phyloP scores from a whole-genome alignment of 139 green algal genomes.

The Micractinium sp. region DNA sequence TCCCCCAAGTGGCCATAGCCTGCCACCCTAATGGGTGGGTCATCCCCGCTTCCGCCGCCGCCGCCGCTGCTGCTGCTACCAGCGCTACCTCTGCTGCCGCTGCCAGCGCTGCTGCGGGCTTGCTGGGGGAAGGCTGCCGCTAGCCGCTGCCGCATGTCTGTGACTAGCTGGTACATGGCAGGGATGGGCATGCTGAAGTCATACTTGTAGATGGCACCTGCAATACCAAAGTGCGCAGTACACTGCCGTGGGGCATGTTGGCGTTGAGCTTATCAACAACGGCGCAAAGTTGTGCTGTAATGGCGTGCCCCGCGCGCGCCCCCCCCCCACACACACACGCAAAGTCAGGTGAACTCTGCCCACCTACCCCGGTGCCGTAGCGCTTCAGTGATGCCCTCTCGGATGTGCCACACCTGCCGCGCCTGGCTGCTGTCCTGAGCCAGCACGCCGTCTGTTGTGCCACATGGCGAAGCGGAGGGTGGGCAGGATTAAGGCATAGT shows the following conservation, averaged over 20 bases:
- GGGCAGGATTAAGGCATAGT: too few species aligned
- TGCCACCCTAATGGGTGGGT: constrained; percentile 63
- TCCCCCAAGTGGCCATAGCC: constrained; percentile 98
- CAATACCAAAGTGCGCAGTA: not conserved
- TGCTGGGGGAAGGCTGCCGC: constrained; percentile 25
- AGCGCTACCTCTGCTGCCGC: not conserved
- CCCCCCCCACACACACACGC: too few species aligned
- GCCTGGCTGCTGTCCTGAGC: constrained; percentile 76
- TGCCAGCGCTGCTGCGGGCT: not conserved
- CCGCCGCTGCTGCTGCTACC: not conserved
- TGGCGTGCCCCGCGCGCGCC: not conserved
- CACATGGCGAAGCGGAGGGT: not conserved
- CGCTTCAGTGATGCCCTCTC: constrained; percentile 90
- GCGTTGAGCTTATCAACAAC: too few species aligned
- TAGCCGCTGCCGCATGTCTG: constrained; percentile 73
- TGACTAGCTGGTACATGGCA: constrained; percentile 86
- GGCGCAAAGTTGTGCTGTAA: not conserved
- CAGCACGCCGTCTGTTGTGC: constrained; percentile 52
- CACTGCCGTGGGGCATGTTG: too few species aligned
- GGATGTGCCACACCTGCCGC: constrained; percentile 84
- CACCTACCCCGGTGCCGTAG: constrained; percentile 68
- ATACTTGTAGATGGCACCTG: constrained; percentile 89
- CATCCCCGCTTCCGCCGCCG: not conserved
- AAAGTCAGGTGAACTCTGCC: too few species aligned
- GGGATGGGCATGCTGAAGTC: constrained; percentile 44